Percentiles rank a stretch among this genome's conserved stretches.
These are phyloP conservation scores for Coniochaeta sp. DNA, from an alignment of 2,329 filamentous ascomycete species.

Conservation along the genomic window DNA sequence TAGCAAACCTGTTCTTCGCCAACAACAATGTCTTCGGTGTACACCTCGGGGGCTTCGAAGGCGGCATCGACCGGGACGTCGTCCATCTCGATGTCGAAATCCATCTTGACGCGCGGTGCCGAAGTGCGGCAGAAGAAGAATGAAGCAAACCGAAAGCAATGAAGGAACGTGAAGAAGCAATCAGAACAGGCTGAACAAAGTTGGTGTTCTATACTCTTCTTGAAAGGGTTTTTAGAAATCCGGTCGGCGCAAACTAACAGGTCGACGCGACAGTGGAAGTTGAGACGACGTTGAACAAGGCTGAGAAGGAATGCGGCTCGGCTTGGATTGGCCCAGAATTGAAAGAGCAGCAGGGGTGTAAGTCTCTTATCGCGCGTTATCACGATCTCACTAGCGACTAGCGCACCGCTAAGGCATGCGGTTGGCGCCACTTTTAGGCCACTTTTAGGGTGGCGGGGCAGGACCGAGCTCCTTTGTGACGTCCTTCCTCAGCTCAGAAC, in stretches of 20 bases:
- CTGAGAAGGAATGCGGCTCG: neutral
- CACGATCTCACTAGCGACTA: neutral
- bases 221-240: neutral
- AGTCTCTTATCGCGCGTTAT: neutral
- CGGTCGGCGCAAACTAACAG: neutral
- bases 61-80: slow-evolving; percentile 38
- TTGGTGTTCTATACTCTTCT: neutral
- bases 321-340: neutral
- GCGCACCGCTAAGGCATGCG: neutral
- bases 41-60: slow-evolving; percentile 13
- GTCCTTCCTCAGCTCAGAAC: neutral
- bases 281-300: neutral
- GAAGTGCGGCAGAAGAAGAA: neutral
- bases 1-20: slow-evolving; percentile 19
- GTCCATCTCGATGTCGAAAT: slow-evolving; percentile 67
- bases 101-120: slow-evolving; percentile 41
- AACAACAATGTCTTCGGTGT: slow-evolving; percentile 17
- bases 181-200: neutral
- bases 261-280: neutral
- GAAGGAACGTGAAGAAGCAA: neutral
- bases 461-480: slow-evolving; percentile 1
- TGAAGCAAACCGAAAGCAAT: neutral
- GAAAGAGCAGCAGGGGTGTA: neutral
- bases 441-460: neutral
- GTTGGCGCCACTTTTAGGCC: neutral